Evolutionary conservation across 2,329 filamentous ascomycete species (phyloP), one percentile per base, ranked within the genome.

Genomic region (Colletotrichum siamense): DNA sequence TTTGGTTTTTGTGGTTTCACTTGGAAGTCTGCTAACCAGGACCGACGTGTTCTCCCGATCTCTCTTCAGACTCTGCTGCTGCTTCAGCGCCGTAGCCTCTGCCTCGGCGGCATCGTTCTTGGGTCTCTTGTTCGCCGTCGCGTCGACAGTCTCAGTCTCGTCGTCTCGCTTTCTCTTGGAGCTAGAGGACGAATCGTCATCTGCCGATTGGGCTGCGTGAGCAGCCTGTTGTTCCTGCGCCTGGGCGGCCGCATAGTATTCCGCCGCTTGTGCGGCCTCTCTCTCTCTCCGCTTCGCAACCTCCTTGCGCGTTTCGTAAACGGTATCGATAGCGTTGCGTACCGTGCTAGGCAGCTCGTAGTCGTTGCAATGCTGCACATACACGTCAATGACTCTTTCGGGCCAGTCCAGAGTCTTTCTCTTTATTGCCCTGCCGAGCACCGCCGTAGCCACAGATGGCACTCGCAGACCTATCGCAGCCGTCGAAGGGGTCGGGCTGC

Each of bases 11-110:
- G 92, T 92, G 1, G 93, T 91, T 70, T 94, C 91, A 5, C 83
- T 80, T 3, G 97, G 96, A 28, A 99, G 86, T 79, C 96, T 94
- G 67, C 91, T 93, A 6, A 98, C 93, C 69, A 98, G 91, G 64
- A 99, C 90, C 0, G 95, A 96, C 1, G 95, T 94, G 83, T 99
- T 94, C 82, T 99, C 97, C 57, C 97, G 93, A 84, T 99, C 96
- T 71, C 97, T 93, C 83, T 95, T 96, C 34, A 89, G 86, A 36
- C 77, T 78, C 55, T 80, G 80, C 55, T 84, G 81, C 36, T 84
- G 81, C 36, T 85, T 85, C 59, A 83, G 79, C 49, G 83, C 79
- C 32, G 81, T 78, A 28, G 82, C 79, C 15, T 85, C 83, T n/a
- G 76, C 78, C 30, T 82, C 82, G 8, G 80, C 79, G 5, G 82